phyloP scores from a whole-genome alignment of 192 early-diverging fungal species.

The Linnemannia exigua region DNA sequence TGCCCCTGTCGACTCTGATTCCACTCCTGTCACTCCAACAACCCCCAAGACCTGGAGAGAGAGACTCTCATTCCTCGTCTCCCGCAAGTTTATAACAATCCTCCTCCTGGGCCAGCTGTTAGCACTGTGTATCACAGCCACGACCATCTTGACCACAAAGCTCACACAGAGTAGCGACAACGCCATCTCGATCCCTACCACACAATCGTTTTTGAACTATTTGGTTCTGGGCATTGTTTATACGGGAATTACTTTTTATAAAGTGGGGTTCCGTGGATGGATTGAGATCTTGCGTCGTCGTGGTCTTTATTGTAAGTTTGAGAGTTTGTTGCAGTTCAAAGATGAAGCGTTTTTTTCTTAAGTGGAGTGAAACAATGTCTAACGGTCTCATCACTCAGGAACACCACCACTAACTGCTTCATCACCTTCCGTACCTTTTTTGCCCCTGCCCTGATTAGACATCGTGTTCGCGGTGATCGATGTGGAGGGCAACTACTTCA shows the following conservation, averaged over 20 bases:
- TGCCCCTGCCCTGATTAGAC: slow-evolving; percentile 45
- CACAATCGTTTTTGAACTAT: slow-evolving; percentile 82
- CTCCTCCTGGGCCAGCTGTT: slow-evolving; percentile 74
- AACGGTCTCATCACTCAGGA: neutral
- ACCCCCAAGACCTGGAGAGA: slow-evolving; percentile 18
- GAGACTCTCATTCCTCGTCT: neutral
- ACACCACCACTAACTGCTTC: neutral
- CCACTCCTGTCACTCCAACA: neutral
- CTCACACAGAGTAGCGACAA: slow-evolving; percentile 65
- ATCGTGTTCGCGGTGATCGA: slow-evolving; percentile 76
- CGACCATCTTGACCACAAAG: slow-evolving; percentile 76
- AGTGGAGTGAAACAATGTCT: neutral
- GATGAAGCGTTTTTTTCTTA: neutral
- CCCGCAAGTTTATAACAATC: slow-evolving; percentile 58
- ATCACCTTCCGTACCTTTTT: neutral
- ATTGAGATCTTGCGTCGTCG: slow-evolving; percentile 57
- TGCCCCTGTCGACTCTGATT: neutral
- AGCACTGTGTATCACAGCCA: slow-evolving; percentile 83
- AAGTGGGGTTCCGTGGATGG: slow-evolving; percentile 65
- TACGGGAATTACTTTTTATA: slow-evolving; percentile 63
- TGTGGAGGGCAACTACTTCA: slow-evolving; percentile 89
- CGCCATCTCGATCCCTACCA: slow-evolving; percentile 72
- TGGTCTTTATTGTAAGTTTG: slow-evolving; percentile 60
- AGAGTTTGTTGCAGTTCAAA: neutral
- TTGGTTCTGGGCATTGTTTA: slow-evolving; percentile 74